A percentile compares a stretch with the other conserved stretches of the same genome.
Conservation (phyloP, 495 filamentous ascomycete genomes). For the Aspergillus wentii region DNA sequence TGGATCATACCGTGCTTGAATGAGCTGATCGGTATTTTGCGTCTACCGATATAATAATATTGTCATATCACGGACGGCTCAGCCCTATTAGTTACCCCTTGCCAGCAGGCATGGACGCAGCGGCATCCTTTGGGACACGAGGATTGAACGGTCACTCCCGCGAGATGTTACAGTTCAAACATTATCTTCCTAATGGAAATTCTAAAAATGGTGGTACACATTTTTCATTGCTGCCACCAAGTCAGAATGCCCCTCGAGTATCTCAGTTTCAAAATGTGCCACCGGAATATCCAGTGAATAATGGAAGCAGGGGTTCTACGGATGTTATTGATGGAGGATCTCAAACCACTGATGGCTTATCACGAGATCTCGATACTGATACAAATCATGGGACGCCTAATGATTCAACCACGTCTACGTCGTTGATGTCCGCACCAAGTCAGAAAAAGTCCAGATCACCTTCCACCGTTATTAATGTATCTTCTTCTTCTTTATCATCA, state of each 20-base stretch:
- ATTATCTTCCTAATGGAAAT: slow-evolving; percentile 4
- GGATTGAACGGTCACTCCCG: slow-evolving; percentile 8
- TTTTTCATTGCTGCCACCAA: slow-evolving; percentile 2
- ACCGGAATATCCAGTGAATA: too few relatives aligned
- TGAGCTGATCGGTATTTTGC: too few relatives aligned
- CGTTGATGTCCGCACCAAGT: slow-evolving; percentile 18
- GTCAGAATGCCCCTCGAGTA: background rate
- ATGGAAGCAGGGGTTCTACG: too few relatives aligned
- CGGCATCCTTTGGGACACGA: slow-evolving; percentile 9
- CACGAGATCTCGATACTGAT: slow-evolving; percentile 14
- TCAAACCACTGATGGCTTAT: slow-evolving; percentile 3
- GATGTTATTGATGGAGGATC: slow-evolving; percentile 8
- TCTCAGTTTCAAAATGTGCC: too few relatives aligned
- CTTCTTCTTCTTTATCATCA: slow-evolving; percentile 13
- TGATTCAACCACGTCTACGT: slow-evolving; percentile 24
- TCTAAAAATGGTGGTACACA: slow-evolving; percentile 2
- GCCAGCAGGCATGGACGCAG: slow-evolving; percentile 1
- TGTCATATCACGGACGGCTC: background rate
- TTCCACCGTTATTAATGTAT: slow-evolving; percentile 12
- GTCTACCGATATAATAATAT: too few relatives aligned
- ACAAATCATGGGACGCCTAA: slow-evolving; percentile 22
- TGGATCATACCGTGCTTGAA: too few relatives aligned
- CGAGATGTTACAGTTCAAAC: slow-evolving; percentile 7
- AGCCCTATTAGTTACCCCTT: too few relatives aligned
- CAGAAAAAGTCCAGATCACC: slow-evolving; percentile 29